Evolutionary conservation across 176 grass and related monocot genomes (phyloP).

Genomic region (Zoysia japonica): DNA sequence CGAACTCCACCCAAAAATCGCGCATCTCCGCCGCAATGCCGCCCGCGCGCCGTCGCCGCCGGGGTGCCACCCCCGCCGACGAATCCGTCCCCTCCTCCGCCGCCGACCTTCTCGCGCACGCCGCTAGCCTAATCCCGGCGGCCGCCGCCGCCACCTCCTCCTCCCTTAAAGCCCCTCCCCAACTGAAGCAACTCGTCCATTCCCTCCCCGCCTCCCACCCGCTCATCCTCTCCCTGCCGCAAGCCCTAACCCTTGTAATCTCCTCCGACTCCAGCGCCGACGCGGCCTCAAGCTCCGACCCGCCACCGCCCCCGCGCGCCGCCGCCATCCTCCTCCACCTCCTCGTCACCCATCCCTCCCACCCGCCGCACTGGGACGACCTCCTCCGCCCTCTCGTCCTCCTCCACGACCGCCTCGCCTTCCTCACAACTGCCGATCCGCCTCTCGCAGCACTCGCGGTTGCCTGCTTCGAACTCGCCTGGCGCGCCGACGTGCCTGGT

Average conservation of each 20-base stretch:
- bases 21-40: constrained; percentile 32
- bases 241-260: constrained; percentile 12
- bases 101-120: constrained; percentile 49
- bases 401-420: constrained; percentile 65
- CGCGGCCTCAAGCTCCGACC: constrained; percentile 9
- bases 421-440: constrained; percentile 58
- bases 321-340: constrained; percentile 63
- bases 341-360: constrained; percentile 68
- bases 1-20: constrained; percentile 19
- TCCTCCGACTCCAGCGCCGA: constrained; percentile 4
- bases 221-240: constrained; percentile 46
- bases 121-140: constrained; percentile 42
- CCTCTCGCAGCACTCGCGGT: constrained; percentile 62
- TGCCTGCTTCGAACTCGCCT: constrained; percentile 71
- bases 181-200: constrained; percentile 41
- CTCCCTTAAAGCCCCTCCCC: constrained; percentile 39
- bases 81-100: constrained; percentile 46
- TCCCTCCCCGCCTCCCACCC: constrained; percentile 54
- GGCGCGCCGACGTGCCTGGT: constrained; percentile 56
- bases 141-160: constrained; percentile 29
- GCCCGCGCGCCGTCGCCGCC: constrained; percentile 46
- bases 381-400: constrained; percentile 53
- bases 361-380: constrained; percentile 48
- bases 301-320: constrained; percentile 15
- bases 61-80: constrained; percentile 31